Base-by-base conservation (phyloP, 352 stramenopile species). In the Phytophthora syringae region DNA sequence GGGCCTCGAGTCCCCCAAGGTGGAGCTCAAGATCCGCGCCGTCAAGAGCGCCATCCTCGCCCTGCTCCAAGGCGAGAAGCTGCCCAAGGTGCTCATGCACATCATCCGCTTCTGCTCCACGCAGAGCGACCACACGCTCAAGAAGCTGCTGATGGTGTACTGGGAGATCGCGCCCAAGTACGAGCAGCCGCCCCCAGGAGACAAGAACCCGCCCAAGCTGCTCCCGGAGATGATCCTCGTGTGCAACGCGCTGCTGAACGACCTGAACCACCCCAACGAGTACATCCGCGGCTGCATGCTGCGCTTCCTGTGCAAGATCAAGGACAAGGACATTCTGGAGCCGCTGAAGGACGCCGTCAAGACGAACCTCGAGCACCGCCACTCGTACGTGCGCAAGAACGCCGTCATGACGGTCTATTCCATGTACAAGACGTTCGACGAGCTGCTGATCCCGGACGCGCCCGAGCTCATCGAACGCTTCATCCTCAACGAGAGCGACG, bases 71-170 rank as follows among this genome's bases (percentile, higher is more conserved):
- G 98, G 98, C 58, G 98, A 99, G 75, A 93, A 98, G 62, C 97
- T 99, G 84, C 96, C 97, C 18, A 95, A 97, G 66, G 95, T 99
- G 75, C 84, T 99, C 28, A 99, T 99, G 98, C 97, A 98, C 78
- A 98, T 99, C 53, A 99, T 99, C 72, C 97, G 95, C 52, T 99
- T 99, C 78, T 99, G 97, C 81, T 98, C 98, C 57, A 99, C 98
- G 55, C 97, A 98, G 47, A 97, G 98, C 54, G 97, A 99, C 82
- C 98, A 99, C 82, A 94, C 97, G 69, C 85, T 99, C 43, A 99
- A 99, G 82, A 99, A 99, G 74, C 83, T 99, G 37, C 91, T 99
- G 30, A 99, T 99, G 95, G 85, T 99, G 52, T 99, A 99, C 79
- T 99, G 97, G 96, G 97, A 99, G 76, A 97, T 99, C 53, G 96